These are phyloP conservation scores for Fusarium devonianum DNA, from an alignment of 2,329 filamentous ascomycete species.

Conservation along the genomic window DNA sequence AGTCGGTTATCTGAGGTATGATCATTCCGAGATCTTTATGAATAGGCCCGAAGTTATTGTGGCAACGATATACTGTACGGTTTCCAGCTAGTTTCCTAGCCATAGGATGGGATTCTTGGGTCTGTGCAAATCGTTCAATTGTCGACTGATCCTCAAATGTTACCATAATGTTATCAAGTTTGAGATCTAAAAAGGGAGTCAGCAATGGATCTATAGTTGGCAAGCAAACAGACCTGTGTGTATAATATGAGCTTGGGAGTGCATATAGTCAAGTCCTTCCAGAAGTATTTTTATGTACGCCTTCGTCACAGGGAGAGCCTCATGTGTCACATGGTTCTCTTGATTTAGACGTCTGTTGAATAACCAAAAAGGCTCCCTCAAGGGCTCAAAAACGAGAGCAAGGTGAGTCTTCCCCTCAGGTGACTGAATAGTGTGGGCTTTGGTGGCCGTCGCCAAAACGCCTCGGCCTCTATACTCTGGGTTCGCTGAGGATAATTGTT, in stretches of 20 bases:
- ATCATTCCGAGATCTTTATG: constrained; percentile 3
- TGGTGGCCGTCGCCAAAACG: constrained; percentile 35
- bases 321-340: constrained; percentile 23
- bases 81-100: constrained; percentile 17
- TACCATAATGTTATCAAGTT: constrained; percentile 37
- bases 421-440: constrained; percentile 43
- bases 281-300: constrained; percentile 46
- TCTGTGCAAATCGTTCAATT: constrained; percentile 28
- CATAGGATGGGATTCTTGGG: constrained; percentile 15
- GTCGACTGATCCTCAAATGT: constrained; percentile 33
- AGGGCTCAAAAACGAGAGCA: constrained; percentile 48
- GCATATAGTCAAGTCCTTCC: constrained; percentile 51
- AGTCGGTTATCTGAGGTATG: constrained; percentile 27
- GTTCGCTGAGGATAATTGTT: background rate
- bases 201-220: background rate
- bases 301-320: constrained; percentile 44
- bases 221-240: constrained; percentile 50
- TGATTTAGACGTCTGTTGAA: constrained; percentile 47
- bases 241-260: constrained; percentile 52
- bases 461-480: constrained; percentile 9
- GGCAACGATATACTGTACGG: constrained; percentile 24
- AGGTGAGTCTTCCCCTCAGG: constrained; percentile 42
- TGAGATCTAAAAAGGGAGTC: constrained; percentile 26
- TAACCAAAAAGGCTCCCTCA: constrained; percentile 51
- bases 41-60: constrained; percentile 29